Evolutionary conservation across 2,329 filamentous ascomycete genomes (phyloP), one percentile per base, ranked within the genome.

Genomic region (Aspergillus pseudoglaucus): DNA sequence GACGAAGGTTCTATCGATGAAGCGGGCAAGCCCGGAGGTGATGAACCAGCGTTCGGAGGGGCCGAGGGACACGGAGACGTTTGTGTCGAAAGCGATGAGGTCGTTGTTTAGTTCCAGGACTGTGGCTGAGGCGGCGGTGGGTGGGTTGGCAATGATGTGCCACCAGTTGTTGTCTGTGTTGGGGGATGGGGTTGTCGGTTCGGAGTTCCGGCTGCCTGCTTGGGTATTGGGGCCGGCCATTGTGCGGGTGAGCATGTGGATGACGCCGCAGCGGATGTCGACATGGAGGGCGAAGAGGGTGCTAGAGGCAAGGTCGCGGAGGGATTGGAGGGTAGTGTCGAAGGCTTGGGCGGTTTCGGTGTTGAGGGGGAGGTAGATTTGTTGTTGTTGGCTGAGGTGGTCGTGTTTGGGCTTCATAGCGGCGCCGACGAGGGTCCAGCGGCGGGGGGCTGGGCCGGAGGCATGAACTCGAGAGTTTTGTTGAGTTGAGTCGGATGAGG

Each of bases 61-160:
- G 3, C 87, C 84, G 4, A 97, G 77, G 64, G 86, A 88, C 2
- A 79, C 78, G 3, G 82, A 80, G 33, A 90, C 78, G 18, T 86
- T 90, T 59, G 91, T 89, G 65, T 96, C 90, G 66, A 95, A 94
- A 22, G 82, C 76, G n/a, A 94, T 83, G 25, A 98, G 78, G 53
- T 90, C 85, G 42, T 83, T 79, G 70, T 95, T 95, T 47, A 98
- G 80, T 15, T 79, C 77, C n/a, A 97, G 74, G 41, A 98, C 86
- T 47, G 84, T 78, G 3, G 88, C 82, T 2, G 70, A 73, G 18
- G 72, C 72, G 6, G 72, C 66, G 3, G 68, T 69, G 12, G 72
- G 72, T 23, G 64, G 67, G 32, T 65, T 64, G 40, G 65, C 53
- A 25, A 75, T 55, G 48, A 74, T 70, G 49, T 73, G 68, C 56